A percentile compares a stretch with the other conserved stretches of the same genome.
phyloP scores from a whole-genome alignment of 176 grass and related monocot species.

The Phyllostachys edulis region DNA sequence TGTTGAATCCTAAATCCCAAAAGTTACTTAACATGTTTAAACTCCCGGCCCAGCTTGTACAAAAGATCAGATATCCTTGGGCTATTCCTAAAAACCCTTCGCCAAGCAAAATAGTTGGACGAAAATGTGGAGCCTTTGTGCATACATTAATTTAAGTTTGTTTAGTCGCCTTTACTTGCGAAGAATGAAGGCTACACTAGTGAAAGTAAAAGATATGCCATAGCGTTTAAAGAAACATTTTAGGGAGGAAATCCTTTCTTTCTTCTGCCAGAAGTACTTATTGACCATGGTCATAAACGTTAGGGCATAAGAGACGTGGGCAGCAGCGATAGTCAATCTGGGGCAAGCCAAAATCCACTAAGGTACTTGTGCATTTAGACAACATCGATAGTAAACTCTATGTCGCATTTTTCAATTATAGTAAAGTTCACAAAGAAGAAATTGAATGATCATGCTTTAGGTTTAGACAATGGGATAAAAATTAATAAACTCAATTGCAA shows the following conservation, averaged over 20 bases:
- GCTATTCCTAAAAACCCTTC: not conserved
- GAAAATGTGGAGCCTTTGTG: no score
- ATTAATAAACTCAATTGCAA: slow-evolving; percentile 9
- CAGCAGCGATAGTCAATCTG: not conserved
- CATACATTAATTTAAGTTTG: not conserved
- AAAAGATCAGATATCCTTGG: slow-evolving; percentile 3
- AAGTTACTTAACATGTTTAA: slow-evolving; percentile 9
- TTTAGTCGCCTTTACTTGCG: not conserved
- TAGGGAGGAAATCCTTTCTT: not conserved
- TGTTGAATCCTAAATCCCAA: not conserved
- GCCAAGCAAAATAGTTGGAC: not conserved
- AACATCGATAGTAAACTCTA: not conserved
- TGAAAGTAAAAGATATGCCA: not conserved
- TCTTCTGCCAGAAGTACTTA: not conserved
- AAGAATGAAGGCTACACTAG: not conserved
- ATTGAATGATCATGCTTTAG: slow-evolving; percentile 18
- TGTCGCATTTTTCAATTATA: not conserved
- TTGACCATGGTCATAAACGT: not conserved
- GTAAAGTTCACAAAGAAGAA: not conserved
- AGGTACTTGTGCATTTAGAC: not conserved
- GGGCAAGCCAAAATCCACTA: not conserved
- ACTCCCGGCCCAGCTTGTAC: not conserved
- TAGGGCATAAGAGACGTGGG: not conserved
- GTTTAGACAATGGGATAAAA: not conserved
- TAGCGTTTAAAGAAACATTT: not conserved